These are phyloP conservation scores for Exophiala alcalophila DNA, from an alignment of 2,329 filamentous ascomycete genomes.

Conservation along the genomic window DNA sequence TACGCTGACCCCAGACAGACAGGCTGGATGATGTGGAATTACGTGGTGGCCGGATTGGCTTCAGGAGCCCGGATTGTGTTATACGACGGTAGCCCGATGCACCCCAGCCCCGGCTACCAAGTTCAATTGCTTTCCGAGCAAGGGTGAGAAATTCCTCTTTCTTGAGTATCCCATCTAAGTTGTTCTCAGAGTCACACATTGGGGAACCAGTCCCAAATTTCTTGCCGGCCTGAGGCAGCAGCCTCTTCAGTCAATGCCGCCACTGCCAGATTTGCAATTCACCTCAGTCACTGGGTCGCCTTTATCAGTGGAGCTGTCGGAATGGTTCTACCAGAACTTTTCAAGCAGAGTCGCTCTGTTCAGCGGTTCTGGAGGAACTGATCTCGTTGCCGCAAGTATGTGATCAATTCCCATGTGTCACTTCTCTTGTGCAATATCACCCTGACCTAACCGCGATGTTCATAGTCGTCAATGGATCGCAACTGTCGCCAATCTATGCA, in stretches of 20 bases:
- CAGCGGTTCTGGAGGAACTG: conserved; percentile 1
- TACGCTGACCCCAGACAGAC: too few species aligned
- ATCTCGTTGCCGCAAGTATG: conserved; percentile 1
- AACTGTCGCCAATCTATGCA: conserved; percentile 61
- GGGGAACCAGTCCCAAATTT: conserved; percentile 4
- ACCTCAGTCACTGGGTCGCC: conserved; percentile 1
- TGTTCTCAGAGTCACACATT: not conserved
- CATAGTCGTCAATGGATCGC: conserved; percentile 52
- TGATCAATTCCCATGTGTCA: not conserved
- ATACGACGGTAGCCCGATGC: conserved; percentile 78
- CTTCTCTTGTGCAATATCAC: not conserved
- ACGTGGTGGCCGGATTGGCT: conserved; percentile 55
- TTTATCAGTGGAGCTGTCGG: not conserved
- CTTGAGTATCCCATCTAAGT: conserved; percentile 37
- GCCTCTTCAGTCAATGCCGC: not conserved
- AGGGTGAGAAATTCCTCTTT: conserved; percentile 64
- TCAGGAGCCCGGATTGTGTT: conserved; percentile 61
- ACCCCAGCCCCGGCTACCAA: conserved; percentile 58
- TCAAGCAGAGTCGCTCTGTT: not conserved
- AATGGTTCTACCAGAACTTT: conserved; percentile 3
- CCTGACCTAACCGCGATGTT: too few species aligned
- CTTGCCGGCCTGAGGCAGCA: conserved; percentile 1
- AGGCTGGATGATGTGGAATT: conserved; percentile 45
- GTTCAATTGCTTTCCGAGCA: conserved; percentile 69
- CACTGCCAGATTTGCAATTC: too few species aligned